Percentiles rank a stretch among this genome's conserved stretches.
Evolutionary conservation across 2,329 filamentous ascomycete species (phyloP).

Genomic region (Penicillium digitatum): DNA sequence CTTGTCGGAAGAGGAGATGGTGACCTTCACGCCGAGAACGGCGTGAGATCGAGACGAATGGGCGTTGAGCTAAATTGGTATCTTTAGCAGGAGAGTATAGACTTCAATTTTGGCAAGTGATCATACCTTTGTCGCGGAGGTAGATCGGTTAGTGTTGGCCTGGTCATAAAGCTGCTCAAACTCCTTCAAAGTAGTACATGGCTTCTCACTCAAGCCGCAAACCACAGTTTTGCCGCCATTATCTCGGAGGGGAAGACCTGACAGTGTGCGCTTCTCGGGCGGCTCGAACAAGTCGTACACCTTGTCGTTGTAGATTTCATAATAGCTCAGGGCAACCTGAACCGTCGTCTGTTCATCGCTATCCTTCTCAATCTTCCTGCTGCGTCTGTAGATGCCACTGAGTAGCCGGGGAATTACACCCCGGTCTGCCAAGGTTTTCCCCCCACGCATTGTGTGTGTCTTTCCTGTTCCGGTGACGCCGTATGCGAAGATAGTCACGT

Average conservation of each 20-base stretch:
- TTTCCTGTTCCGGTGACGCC: constrained; percentile 92
- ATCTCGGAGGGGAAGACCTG: constrained; percentile 77
- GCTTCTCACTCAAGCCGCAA: constrained; percentile 76
- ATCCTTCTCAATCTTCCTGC: constrained; percentile 81
- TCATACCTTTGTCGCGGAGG: constrained; percentile 72
- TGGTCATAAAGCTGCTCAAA: constrained; percentile 89
- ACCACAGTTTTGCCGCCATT: constrained; percentile 84
- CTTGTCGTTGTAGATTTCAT: constrained; percentile 96
- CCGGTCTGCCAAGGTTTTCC: constrained; percentile 76
- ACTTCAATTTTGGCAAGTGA: constrained; percentile 1
- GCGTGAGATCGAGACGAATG: constrained; percentile 88
- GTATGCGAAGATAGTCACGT: constrained; percentile 88
- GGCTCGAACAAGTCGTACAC: constrained; percentile 87
- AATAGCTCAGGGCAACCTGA: constrained; percentile 77
- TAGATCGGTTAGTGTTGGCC: constrained; percentile 84
- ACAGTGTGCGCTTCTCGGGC: constrained; percentile 76
- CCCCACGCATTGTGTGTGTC: constrained; percentile 93
- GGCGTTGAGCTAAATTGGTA: constrained; percentile 63
- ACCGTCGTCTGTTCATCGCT: constrained; percentile 66
- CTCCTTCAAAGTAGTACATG: constrained; percentile 80
- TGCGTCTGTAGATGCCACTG: constrained; percentile 77
- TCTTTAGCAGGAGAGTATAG: constrained; percentile 16
- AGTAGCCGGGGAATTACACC: constrained; percentile 83
- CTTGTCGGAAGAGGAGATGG: constrained; percentile 66
- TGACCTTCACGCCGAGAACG: constrained; percentile 84